Base-by-base conservation (phyloP, 345 rosid species). In the Carallia brachiata region DNA sequence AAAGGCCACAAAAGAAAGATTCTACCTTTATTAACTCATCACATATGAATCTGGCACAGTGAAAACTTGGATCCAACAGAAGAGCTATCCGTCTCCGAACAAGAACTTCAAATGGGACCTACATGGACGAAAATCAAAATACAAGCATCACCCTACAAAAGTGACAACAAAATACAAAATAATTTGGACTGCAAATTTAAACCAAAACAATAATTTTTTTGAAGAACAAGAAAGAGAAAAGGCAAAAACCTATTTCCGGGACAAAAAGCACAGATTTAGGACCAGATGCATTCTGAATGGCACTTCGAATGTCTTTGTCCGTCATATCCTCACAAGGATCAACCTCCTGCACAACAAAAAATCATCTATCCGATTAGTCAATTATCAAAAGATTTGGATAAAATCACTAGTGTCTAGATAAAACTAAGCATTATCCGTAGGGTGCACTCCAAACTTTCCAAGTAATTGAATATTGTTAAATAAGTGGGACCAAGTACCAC, bases 21-120 rank as follows among this genome's bases (percentile, higher is more conserved):
- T 65, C 36, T 69, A 94, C 98, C 96, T 92, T 94, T 6, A 88
- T 78, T 76, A 94, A 81, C 78, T 94, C 97, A 79, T 94, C 95
- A 77, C 86, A 90, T 79, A 94, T 91, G 81, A 94, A 94, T 83
- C 98, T 87, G 50, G 96, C 95, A 71, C 97, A 94, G 82, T 94
- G 97, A 78, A 91, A 90, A 78, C 98, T 86, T 63, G 97, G 97
- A 81, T 94, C 97, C 69, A 94, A 83, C 61, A 94, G 79, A 62
- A 95, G 96, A 65, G 92, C 90, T 69, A 94, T 94, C 77, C 91
- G 97, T 83, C 97, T 86, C 72, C 89, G 84, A 66, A 94, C 74
- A 78, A 94, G 98, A 80, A 94, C 96, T 80, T 94, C 98, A 84
- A 93, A 93, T 59, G 98, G 98, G 66, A 90, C 90, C 97, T 93